A percentile compares a stretch with the other conserved stretches of the same genome.
Conservation (phyloP, 352 stramenopile species). For the Globisporangium spinosum region DNA sequence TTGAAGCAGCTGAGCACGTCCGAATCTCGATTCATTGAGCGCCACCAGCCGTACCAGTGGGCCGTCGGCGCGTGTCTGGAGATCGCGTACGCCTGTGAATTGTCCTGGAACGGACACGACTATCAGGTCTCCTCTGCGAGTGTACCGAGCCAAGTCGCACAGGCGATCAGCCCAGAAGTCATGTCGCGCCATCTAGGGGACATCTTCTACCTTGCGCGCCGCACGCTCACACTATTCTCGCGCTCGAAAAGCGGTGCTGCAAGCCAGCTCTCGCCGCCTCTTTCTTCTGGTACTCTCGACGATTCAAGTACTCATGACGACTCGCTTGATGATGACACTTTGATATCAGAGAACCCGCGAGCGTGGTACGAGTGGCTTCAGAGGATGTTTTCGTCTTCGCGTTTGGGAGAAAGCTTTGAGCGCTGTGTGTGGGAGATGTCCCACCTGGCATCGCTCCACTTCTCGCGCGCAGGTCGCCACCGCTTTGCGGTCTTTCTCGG, state of each 20-base stretch:
- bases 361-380: constrained; percentile 60
- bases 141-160: constrained; percentile 34
- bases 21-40: constrained; percentile 18
- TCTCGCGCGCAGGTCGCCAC: constrained; percentile 60
- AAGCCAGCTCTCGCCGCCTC: neutral
- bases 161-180: constrained; percentile 49
- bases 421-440: constrained; percentile 68
- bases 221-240: constrained; percentile 49
- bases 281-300: neutral
- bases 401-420: constrained; percentile 34
- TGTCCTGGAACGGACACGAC: constrained; percentile 68
- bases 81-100: constrained; percentile 69
- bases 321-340: constrained; percentile 3
- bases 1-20: constrained; percentile 29
- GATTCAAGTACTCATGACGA: neutral
- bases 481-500: constrained; percentile 78
- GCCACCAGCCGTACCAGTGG: constrained; percentile 63
- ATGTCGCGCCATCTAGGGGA: constrained; percentile 65
- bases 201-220: constrained; percentile 68
- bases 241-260: neutral
- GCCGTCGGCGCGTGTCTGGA: constrained; percentile 69
- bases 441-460: constrained; percentile 72
- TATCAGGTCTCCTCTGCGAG: constrained; percentile 50
- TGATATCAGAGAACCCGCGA: constrained; percentile 3
- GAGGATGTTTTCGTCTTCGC: constrained; percentile 33